These are phyloP conservation scores for Papiliotrema terrestris DNA, from an alignment of 1,284 basidiomycete species.

Conservation along the genomic window DNA sequence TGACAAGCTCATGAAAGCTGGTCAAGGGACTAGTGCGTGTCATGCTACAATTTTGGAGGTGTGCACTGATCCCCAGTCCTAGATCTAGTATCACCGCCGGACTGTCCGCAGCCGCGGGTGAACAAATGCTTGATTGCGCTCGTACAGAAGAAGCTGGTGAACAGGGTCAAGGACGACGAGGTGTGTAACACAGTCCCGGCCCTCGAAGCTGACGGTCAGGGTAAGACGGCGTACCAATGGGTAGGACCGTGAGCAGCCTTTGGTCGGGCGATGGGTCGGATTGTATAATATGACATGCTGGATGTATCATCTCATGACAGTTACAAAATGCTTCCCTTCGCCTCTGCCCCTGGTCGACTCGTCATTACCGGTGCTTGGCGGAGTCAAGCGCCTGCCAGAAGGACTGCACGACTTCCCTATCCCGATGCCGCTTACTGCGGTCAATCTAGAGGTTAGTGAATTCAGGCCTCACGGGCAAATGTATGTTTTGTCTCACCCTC, in stretches of 20 bases:
- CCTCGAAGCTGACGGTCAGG: conserved; percentile 13
- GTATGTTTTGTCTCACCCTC: no score
- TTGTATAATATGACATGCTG: neutral
- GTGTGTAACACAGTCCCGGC: conserved; percentile 7
- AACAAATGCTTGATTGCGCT: conserved; percentile 91
- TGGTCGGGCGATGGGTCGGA: neutral
- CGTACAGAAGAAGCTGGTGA: conserved; percentile 79
- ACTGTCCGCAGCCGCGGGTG: conserved; percentile 79
- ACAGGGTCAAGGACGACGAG: conserved; percentile 56
- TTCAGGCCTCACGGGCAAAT: no score
- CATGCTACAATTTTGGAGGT: neutral
- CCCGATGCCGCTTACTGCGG: conserved; percentile 83
- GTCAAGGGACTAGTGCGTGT: neutral
- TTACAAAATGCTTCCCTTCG: neutral
- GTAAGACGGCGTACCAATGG: conserved; percentile 24
- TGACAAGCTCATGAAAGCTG: conserved; percentile 35
- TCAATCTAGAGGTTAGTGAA: conserved; percentile 64
- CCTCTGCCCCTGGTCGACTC: no score
- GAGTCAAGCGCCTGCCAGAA: conserved; percentile 87
- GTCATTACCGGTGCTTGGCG: conserved; percentile 13
- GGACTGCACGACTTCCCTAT: conserved; percentile 88
- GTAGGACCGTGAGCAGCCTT: conserved; percentile 14
- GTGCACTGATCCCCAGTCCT: conserved; percentile 55
- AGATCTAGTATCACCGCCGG: conserved; percentile 73
- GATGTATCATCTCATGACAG: neutral